Percentiles rank a stretch among this genome's conserved stretches.
Conservation (phyloP, 2,329 filamentous ascomycete species). For the Ophiocordyceps robertsii region DNA sequence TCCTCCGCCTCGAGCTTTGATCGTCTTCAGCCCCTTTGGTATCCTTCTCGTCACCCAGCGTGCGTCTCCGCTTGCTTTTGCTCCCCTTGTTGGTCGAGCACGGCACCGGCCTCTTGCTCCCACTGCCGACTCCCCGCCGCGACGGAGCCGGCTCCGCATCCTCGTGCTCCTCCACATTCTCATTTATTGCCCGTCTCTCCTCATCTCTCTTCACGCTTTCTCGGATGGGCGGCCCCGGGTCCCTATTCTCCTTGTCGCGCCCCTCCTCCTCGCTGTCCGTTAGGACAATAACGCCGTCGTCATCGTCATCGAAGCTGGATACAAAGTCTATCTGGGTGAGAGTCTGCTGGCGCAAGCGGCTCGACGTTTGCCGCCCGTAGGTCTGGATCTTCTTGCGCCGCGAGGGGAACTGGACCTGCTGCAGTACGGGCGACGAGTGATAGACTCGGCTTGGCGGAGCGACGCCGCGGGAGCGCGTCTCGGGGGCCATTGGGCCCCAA, state of each 20-base stretch:
- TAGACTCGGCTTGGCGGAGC: conserved; percentile 24
- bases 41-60: conserved; percentile 11
- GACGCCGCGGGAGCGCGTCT: conserved; percentile 23
- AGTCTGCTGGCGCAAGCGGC: conserved; percentile 24
- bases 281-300: conserved; percentile 8
- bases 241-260: conserved; percentile 8
- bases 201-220: background rate
- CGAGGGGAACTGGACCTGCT: conserved; percentile 25
- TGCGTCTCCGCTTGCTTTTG: conserved; percentile 13
- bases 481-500: conserved; percentile 17
- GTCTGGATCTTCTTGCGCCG: conserved; percentile 20
- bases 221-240: background rate
- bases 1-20: conserved; percentile 13
- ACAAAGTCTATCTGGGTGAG: conserved; percentile 28
- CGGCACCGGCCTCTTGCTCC: background rate
- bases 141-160: conserved; percentile 1
- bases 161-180: background rate
- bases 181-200: background rate
- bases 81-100: background rate
- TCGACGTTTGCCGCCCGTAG: conserved; percentile 16
- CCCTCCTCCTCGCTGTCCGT: conserved; percentile 15
- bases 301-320: conserved; percentile 17
- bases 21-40: conserved; percentile 7
- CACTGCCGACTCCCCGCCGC: background rate
- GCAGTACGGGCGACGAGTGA: conserved; percentile 20